Evolutionary conservation across 306 rosid species (phyloP).

Genomic region (Ceratonia siliqua): DNA sequence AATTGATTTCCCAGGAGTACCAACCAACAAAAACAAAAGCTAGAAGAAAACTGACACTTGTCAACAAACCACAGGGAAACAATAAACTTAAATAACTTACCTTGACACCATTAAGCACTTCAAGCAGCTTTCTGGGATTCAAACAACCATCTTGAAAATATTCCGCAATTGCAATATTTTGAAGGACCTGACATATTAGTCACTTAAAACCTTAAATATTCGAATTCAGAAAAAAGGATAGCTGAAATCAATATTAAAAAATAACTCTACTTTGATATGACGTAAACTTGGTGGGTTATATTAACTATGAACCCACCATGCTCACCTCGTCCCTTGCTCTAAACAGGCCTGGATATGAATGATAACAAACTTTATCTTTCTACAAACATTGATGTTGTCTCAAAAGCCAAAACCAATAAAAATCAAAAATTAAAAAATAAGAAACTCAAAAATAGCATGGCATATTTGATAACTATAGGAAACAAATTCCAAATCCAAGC

Average conservation of each 20-base stretch:
- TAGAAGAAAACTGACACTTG: slow-evolving; percentile 17
- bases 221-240: not conserved
- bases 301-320: slow-evolving; percentile 1
- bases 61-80: not conserved
- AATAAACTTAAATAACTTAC: slow-evolving; percentile 40
- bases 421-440: not conserved
- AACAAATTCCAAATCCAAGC: slow-evolving; percentile 3
- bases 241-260: not conserved
- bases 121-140: slow-evolving; percentile 80
- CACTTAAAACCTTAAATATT: slow-evolving; percentile 22
- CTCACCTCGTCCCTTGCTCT: not conserved
- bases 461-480: slow-evolving; percentile 19
- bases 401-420: slow-evolving; percentile 18
- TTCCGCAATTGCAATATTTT: slow-evolving; percentile 83
- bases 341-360: not conserved
- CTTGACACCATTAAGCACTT: slow-evolving; percentile 72
- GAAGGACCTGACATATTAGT: slow-evolving; percentile 66
- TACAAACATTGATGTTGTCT: not conserved
- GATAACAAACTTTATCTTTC: not conserved
- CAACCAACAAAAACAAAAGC: slow-evolving; percentile 6
- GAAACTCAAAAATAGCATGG: not conserved
- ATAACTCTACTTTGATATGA: not conserved
- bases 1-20: not conserved
- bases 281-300: not conserved
- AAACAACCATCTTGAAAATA: slow-evolving; percentile 82